Evolutionary conservation across 352 stramenopile genomes (phyloP), one percentile per base, ranked within the genome.

Genomic region (Pythium insidiosum): DNA sequence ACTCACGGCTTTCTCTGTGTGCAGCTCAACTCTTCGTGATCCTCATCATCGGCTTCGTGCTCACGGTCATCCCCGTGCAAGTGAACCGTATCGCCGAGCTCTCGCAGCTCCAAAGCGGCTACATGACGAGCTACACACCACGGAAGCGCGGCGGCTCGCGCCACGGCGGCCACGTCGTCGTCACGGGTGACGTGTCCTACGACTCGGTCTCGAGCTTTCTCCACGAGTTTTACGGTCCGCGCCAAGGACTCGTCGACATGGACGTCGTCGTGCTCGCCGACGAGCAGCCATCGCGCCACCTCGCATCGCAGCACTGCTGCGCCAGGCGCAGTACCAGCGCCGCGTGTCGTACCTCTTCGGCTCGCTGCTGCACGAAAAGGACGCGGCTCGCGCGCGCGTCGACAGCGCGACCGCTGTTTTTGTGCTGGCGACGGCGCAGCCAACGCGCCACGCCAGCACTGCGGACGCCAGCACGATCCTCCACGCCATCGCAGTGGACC

Each of bases 391-490:
- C 10, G 67, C 61, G 13, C 56, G 67, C 43, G 43, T 81, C n/a
- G 61, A 66, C 12, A 39, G 56, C 7, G 66, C 66, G 11, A 66
- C 68, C 11, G 71, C 68, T 0, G 71, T 81, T 1, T 84, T 84
- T 47, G 68, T 81, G 26, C 56, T 84, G 29, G 63, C 72, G 0
- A 41, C 66, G 28, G 62, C 60, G 42, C 69, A 84, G 38, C 37
- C 63, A 4, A 56, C 61, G 28, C 54, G n/a, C n/a, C n/a, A 70
- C 38, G 50, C 50, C 0, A 68, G 77, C 16, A 56, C 61, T 2
- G 56, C 61, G 0, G 71, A 84, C 36, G 68, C 71, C 3, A 52
- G 68, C 10, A 78, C 72, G 15, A 67, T 79, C 19, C 53, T 84
- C 5, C 68, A 81, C 23, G 72, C 72, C 2, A 49, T 84, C 3